Evolutionary conservation across 768 basidiomycete genomes (phyloP), one percentile per base, ranked within the genome.

Genomic region (Pleurotus citrinopileatus): DNA sequence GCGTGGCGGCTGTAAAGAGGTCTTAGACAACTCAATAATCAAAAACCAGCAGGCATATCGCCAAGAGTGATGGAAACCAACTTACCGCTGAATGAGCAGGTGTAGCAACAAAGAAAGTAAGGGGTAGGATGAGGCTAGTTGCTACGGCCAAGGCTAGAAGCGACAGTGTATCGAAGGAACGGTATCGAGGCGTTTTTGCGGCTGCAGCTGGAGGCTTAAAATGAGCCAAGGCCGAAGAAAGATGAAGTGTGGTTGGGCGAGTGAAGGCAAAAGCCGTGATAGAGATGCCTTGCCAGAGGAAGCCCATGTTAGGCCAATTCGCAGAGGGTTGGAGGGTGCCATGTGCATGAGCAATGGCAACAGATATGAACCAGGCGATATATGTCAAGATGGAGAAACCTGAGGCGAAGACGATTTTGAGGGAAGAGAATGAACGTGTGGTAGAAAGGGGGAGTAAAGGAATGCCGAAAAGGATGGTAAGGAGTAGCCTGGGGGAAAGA

Each of bases 231-330:
- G 86, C 81, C 32, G 81, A 73, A 57, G 87, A 88, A 51, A 89
- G 66, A 17, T 85, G 80, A 15, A 89, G 72, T 3, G 89, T 87
- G 55, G 80, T 78, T 4, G 81, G 71, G 1, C 87, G 82, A 15
- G 83, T 76, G 61, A 87, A 89, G 10, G 82, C 72, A 63, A 90
- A 89, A 7, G 82, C 79, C 20, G 75, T 77, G 17, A 76, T 77
- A 46, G 79, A 80, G 52, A 82, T 72, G 55, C 80, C 82, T 61
- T 83, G 78, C 87, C 85, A 88, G 43, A 86, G 70, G 28, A 72
- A 61, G 22, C 83, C 82, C 47, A 73, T 64, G 52, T 66, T 72
- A 27, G 73, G 59, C 70, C 70, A 74, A 34, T 66, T 67, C 23
- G 67, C 59, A 43, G 68, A 67, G 20, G 65, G 58, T 8, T 64